Percentiles rank a stretch among this genome's conserved stretches.
Evolutionary conservation across 257 asterid genomes (phyloP).

Genomic region (Ajuga chamaepitys): DNA sequence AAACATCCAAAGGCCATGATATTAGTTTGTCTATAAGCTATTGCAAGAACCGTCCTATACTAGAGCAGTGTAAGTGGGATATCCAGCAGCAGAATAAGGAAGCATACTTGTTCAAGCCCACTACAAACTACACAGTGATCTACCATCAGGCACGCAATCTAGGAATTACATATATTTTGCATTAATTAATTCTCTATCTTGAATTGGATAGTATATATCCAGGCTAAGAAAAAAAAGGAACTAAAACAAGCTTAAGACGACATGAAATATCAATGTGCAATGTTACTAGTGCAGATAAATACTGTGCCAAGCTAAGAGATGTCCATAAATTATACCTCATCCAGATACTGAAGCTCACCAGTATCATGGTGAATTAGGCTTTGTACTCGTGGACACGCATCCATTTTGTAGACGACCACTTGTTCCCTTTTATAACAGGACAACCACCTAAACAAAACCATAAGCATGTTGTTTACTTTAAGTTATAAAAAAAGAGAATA

Average conservation of each 20-base stretch:
- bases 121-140: too few relatives aligned
- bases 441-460: conserved; percentile 64
- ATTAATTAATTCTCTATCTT: neutral
- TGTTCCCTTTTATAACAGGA: conserved; percentile 86
- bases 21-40: too few relatives aligned
- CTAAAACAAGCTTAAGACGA: neutral
- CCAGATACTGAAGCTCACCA: conserved; percentile 33
- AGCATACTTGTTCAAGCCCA: too few relatives aligned
- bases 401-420: conserved; percentile 99
- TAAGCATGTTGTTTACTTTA: neutral
- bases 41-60: too few relatives aligned
- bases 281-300: neutral
- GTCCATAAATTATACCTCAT: neutral
- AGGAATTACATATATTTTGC: too few relatives aligned
- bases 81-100: too few relatives aligned
- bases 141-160: too few relatives aligned
- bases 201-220: neutral
- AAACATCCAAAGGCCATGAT: too few relatives aligned
- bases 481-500: neutral
- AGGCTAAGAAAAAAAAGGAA: neutral
- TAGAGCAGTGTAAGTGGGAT: too few relatives aligned
- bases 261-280: neutral
- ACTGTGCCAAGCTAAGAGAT: neutral
- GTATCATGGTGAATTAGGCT: conserved; percentile 23
- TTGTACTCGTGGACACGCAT: conserved; percentile 75